Evolutionary conservation across 352 stramenopile species (phyloP).

Genomic region (Phytophthora syringae): DNA sequence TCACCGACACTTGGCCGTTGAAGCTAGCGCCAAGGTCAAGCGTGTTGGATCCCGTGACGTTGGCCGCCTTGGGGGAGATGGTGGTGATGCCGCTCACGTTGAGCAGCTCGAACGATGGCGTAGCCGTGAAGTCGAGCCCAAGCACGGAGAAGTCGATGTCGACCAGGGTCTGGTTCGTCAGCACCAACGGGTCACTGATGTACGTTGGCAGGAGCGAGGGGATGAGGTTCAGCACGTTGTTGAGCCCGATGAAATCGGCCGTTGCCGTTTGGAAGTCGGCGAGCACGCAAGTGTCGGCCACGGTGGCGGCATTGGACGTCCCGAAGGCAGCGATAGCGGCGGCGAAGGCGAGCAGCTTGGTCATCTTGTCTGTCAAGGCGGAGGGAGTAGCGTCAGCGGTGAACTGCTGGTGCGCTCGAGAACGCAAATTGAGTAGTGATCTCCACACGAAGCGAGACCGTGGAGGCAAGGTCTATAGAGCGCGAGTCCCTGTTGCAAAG

Average conservation of each 20-base stretch:
- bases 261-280: conserved; percentile 29
- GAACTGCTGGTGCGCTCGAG: conserved; percentile 24
- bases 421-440: conserved; percentile 37
- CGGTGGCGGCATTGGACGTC: conserved; percentile 24
- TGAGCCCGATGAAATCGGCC: conserved; percentile 33
- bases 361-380: conserved; percentile 36
- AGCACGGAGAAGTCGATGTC: conserved; percentile 41
- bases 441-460: background rate
- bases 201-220: conserved; percentile 37
- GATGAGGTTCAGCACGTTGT: conserved; percentile 37
- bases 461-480: conserved; percentile 15
- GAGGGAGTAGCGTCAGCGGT: background rate
- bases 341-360: conserved; percentile 47
- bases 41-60: conserved; percentile 44
- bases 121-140: conserved; percentile 36
- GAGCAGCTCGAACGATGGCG: conserved; percentile 36
- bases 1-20: conserved; percentile 39
- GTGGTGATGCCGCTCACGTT: conserved; percentile 39
- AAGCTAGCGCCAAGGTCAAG: conserved; percentile 52
- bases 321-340: conserved; percentile 23
- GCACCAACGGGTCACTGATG: conserved; percentile 35
- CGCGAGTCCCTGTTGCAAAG: conserved; percentile 16
- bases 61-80: conserved; percentile 42
- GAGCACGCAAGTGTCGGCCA: conserved; percentile 30
- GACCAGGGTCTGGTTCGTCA: conserved; percentile 37